phyloP scores from a whole-genome alignment of 345 rosid genomes.

The Eucalyptus melliodora region DNA sequence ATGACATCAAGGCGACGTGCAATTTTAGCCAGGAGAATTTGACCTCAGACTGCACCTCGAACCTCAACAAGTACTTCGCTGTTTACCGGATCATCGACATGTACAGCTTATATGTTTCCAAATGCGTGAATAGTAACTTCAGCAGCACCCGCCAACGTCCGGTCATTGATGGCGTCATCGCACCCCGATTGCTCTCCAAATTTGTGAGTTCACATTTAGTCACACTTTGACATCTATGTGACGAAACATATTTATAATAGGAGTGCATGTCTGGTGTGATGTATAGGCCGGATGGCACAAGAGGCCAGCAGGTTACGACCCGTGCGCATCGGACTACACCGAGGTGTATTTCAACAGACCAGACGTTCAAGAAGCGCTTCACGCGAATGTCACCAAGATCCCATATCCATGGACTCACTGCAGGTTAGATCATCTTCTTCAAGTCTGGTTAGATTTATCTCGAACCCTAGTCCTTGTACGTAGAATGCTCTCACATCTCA shows the following conservation, averaged over 20 bases:
- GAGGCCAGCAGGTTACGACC: conserved; percentile 65
- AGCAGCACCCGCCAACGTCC: conserved; percentile 17
- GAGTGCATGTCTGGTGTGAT: not conserved
- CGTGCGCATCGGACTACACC: conserved; percentile 43
- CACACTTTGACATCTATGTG: not conserved
- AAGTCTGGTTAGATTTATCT: not conserved
- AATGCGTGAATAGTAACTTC: conserved; percentile 9
- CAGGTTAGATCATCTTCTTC: conserved; percentile 21
- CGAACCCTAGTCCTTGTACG: not conserved
- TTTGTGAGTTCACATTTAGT: conserved; percentile 12
- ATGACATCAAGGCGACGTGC: conserved; percentile 26
- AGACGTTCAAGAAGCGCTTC: conserved; percentile 71
- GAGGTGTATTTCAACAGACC: conserved; percentile 48
- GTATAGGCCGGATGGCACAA: conserved; percentile 37
- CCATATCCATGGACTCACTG: conserved; percentile 73
- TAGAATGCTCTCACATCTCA: too few relatives aligned
- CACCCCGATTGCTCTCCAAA: conserved; percentile 30
- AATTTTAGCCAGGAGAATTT: conserved; percentile 20
- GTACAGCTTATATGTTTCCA: conserved; percentile 64
- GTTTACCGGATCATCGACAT: conserved; percentile 52
- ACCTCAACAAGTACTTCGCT: conserved; percentile 28
- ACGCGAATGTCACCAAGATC: conserved; percentile 52
- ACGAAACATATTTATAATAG: not conserved
- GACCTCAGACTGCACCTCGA: conserved; percentile 12
- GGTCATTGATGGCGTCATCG: not conserved